These are phyloP conservation scores for Bassia scoparia DNA, from an alignment of 148 eudicot genomes.

Conservation along the genomic window DNA sequence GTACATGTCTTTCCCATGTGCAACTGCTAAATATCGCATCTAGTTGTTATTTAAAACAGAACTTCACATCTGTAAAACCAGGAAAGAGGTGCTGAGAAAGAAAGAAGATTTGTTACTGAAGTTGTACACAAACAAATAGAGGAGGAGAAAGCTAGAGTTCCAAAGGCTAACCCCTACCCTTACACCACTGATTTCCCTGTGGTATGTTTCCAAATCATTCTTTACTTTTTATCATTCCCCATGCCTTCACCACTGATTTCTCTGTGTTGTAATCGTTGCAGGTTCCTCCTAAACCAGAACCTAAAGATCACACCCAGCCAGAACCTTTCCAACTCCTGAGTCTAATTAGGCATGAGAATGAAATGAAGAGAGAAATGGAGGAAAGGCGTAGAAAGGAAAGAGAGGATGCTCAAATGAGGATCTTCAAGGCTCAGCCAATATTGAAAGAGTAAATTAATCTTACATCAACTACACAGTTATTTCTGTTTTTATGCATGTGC, in stretches of 20 bases:
- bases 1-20: slow-evolving; percentile 32
- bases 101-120: slow-evolving; percentile 54
- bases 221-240: too few relatives aligned
- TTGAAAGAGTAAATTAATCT: slow-evolving; percentile 82
- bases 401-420: slow-evolving; percentile 79
- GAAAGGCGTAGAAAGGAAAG: slow-evolving; percentile 62
- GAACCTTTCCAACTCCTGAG: slow-evolving; percentile 88
- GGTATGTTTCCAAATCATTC: slow-evolving; percentile 37
- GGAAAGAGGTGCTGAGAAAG: slow-evolving; percentile 93
- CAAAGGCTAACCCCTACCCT: slow-evolving; percentile 87
- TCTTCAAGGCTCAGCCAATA: slow-evolving; percentile 83
- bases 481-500: too few relatives aligned
- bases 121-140: slow-evolving; percentile 64
- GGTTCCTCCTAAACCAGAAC: slow-evolving; percentile 94
- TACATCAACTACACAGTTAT: too few relatives aligned
- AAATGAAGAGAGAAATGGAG: slow-evolving; percentile 80
- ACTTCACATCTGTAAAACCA: slow-evolving; percentile 15
- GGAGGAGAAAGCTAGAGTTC: slow-evolving; percentile 79
- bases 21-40: too few relatives aligned
- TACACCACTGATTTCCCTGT: slow-evolving; percentile 93
- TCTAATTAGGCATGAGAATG: slow-evolving; percentile 80
- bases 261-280: slow-evolving; percentile 13
- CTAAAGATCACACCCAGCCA: slow-evolving; percentile 75
- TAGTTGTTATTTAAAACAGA: background rate
- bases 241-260: background rate